These are phyloP conservation scores for Fusarium stilboides DNA, from an alignment of 2,329 filamentous ascomycete species.

Conservation along the genomic window DNA sequence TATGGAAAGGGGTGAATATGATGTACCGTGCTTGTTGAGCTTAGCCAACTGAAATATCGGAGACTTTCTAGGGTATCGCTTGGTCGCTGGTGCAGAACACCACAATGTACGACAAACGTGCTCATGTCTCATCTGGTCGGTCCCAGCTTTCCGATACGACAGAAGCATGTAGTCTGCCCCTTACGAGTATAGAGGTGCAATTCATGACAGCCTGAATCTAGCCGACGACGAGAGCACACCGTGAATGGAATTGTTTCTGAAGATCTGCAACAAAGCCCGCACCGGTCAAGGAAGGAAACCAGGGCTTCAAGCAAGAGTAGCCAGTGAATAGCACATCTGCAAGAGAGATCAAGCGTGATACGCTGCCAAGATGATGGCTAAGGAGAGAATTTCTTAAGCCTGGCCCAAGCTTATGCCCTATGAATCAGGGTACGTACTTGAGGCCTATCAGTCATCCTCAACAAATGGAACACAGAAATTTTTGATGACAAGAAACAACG, in stretches of 20 bases:
- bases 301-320: not conserved
- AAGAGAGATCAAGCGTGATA: conserved; percentile 21
- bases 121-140: not conserved
- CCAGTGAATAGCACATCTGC: conserved; percentile 26
- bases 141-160: not conserved
- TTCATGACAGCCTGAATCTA: not conserved
- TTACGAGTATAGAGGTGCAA: not conserved
- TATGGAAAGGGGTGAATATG: not conserved
- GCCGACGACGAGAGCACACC: not conserved
- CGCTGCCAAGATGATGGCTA: conserved; percentile 7
- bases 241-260: not conserved
- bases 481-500: not conserved
- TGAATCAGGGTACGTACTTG: not conserved
- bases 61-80: not conserved
- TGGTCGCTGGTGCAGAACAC: not conserved
- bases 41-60: conserved; percentile 8
- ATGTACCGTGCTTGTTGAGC: not conserved
- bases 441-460: conserved; percentile 5
- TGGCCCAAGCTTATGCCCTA: not conserved
- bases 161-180: not conserved
- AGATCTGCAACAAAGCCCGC: not conserved
- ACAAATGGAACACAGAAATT: not conserved
- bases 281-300: not conserved
- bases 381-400: not conserved
- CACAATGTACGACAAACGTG: not conserved